Evolutionary conservation across 2,329 filamentous ascomycete species (phyloP).

Genomic region (Arthrobotrys entomopaga): DNA sequence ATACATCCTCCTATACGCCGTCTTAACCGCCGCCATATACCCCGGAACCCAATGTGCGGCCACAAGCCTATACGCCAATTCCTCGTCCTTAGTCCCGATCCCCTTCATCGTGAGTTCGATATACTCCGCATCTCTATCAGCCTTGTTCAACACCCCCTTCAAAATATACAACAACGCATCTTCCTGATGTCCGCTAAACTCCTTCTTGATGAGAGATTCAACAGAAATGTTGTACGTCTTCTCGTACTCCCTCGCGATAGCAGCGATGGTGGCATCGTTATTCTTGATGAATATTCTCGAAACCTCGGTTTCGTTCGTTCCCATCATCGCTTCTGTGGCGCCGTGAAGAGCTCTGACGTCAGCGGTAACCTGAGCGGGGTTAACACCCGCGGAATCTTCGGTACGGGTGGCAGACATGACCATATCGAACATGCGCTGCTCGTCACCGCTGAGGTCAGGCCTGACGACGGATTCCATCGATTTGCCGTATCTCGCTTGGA

Average conservation of each 20-base stretch:
- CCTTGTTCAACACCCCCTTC: constrained; percentile 78
- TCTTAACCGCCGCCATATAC: constrained; percentile 79
- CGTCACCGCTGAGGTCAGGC: constrained; percentile 84
- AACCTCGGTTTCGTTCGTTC: constrained; percentile 78
- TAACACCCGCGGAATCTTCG: constrained; percentile 80
- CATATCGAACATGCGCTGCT: constrained; percentile 84
- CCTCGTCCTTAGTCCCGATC: constrained; percentile 82
- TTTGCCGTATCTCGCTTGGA: constrained; percentile 74
- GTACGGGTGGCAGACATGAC: constrained; percentile 78
- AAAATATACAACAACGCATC: constrained; percentile 77
- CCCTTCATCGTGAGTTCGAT: constrained; percentile 91
- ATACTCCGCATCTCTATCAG: constrained; percentile 72
- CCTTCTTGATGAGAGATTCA: constrained; percentile 77
- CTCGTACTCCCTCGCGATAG: constrained; percentile 79
- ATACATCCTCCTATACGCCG: constrained; percentile 78
- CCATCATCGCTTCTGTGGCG: constrained; percentile 72
- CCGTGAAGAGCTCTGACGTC: constrained; percentile 81
- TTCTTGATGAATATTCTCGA: constrained; percentile 80
- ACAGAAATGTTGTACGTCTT: constrained; percentile 76
- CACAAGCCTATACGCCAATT: constrained; percentile 79
- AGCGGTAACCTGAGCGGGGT: constrained; percentile 77
- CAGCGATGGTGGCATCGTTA: constrained; percentile 84
- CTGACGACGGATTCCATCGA: constrained; percentile 77
- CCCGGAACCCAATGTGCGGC: constrained; percentile 82
- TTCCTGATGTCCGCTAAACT: constrained; percentile 93